Evolutionary conservation across 345 rosid species (phyloP), one percentile per base, ranked within the genome.

Genomic region (Gossypium mustelinum): DNA sequence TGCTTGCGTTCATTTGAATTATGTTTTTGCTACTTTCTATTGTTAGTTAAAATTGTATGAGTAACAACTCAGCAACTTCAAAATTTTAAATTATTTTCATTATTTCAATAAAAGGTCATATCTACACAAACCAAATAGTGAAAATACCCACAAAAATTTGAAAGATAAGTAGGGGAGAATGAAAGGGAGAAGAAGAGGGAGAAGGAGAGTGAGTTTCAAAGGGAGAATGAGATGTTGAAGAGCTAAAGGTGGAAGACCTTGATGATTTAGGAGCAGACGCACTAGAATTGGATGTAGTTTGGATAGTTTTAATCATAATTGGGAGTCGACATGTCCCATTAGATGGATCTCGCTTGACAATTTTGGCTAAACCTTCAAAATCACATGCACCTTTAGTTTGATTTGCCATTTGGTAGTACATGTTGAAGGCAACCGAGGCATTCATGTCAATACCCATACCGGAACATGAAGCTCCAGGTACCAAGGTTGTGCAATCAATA

Each of bases 361-460:
- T 55, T 73, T 73, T 72, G 0, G 84, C 99, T 57, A 85, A 22
- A 0, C 97, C 94, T 8, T 79, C 73, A 79, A 95, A 95, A 67
- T 86, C 79, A 66, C 99, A 96, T 0, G 92, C 84, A 22, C 70
- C 74, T 4, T 81, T 85, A 2, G 81, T 79, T 72, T 93, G 99
- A 69, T 82, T 76, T 4, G 83, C 76, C 39, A 85, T 77, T 51
- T 95, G 99, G 65, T 55, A 93, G 70, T 80, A 87, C 92, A 84
- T 86, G 76, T 93, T 96, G 66, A 96, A 93, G 0, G 97, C 97
- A 27, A 87, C 92, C 2, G 97, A 96, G 9, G 76, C 63, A 66
- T 84, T 87, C 6, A 83, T 81, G 0, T 22, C 12, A 16, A 20
- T 4, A 29, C 78, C 83, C 66, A 87, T 52, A 1, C 62, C 44